Conservation (phyloP, 2,329 filamentous ascomycete species). For the Aschersonia sp. region DNA sequence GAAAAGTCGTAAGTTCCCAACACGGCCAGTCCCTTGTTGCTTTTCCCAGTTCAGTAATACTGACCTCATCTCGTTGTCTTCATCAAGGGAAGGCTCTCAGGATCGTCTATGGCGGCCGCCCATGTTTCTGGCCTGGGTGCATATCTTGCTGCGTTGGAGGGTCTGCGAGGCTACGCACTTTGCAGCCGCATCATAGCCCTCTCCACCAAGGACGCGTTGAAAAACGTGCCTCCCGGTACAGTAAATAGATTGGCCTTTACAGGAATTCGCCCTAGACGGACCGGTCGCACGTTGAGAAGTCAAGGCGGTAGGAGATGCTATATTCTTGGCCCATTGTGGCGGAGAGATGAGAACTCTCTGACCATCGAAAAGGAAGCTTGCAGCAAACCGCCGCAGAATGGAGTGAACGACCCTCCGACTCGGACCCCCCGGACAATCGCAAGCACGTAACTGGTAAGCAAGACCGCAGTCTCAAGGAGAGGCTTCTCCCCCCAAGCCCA, state of each 20-base stretch:
- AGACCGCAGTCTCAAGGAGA: no score
- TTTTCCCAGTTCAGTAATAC: background rate
- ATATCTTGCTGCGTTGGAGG: background rate
- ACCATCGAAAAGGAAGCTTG: no score
- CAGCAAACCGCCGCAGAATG: no score
- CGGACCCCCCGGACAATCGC: no score
- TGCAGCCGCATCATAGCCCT: background rate
- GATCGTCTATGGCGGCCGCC: constrained; percentile 19
- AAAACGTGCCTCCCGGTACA: background rate
- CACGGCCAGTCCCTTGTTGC: background rate
- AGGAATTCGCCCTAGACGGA: background rate
- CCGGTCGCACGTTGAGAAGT: background rate
- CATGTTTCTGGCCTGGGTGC: background rate
- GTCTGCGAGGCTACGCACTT: background rate
- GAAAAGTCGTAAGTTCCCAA: constrained; percentile 11
- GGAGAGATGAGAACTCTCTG: no score
- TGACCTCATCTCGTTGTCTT: background rate
- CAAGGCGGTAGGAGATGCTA: no score
- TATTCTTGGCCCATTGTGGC: no score
- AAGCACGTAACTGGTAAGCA: no score
- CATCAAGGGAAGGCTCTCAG: constrained; percentile 7
- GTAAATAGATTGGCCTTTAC: background rate
- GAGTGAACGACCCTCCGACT: no score
- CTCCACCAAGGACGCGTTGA: background rate
- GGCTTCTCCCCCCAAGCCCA: no score